Evolutionary conservation across 805 yeast species (phyloP).

Genomic region (Candida suzukii): DNA sequence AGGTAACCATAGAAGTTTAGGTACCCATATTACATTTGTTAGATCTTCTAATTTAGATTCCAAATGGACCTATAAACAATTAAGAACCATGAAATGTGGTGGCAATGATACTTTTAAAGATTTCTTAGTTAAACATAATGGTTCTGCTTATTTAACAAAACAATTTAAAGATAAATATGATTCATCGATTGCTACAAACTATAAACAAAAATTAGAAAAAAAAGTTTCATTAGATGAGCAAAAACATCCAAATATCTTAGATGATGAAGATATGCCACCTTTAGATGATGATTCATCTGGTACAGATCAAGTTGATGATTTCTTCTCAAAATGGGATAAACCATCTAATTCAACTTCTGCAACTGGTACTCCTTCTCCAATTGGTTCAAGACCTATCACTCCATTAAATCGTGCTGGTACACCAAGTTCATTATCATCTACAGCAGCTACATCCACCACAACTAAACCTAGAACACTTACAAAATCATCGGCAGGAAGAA

Average conservation of each 20-base stretch:
- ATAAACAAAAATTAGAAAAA: conserved; percentile 71
- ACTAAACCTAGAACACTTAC: conserved; percentile 24
- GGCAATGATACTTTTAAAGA: conserved; percentile 87
- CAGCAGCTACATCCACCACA: conserved; percentile 20
- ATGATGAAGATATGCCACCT: conserved; percentile 42
- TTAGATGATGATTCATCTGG: conserved; percentile 49
- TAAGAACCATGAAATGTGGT: conserved; percentile 88
- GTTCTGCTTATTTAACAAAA: conserved; percentile 58
- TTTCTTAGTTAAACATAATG: conserved; percentile 79
- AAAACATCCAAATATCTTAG: conserved; percentile 67
- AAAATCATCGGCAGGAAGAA: conserved; percentile 14
- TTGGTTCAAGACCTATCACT: conserved; percentile 37
- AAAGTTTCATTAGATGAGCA: conserved; percentile 60
- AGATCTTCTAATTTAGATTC: conserved; percentile 81
- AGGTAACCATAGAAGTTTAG: conserved; percentile 90
- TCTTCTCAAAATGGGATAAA: conserved; percentile 87
- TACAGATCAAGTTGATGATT: conserved; percentile 63
- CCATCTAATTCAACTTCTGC: conserved; percentile 33
- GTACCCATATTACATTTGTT: conserved; percentile 94
- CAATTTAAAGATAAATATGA: conserved; percentile 78
- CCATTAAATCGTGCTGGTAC: conserved; percentile 22
- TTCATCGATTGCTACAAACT: conserved; percentile 69
- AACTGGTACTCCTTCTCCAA: conserved; percentile 40
- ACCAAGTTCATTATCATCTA: conserved; percentile 18
- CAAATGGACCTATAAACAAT: conserved; percentile 86